Percentiles rank a stretch among this genome's conserved stretches.
These are phyloP conservation scores for Phytophthora pluvialis DNA, from an alignment of 352 stramenopile species.

Conservation along the genomic window DNA sequence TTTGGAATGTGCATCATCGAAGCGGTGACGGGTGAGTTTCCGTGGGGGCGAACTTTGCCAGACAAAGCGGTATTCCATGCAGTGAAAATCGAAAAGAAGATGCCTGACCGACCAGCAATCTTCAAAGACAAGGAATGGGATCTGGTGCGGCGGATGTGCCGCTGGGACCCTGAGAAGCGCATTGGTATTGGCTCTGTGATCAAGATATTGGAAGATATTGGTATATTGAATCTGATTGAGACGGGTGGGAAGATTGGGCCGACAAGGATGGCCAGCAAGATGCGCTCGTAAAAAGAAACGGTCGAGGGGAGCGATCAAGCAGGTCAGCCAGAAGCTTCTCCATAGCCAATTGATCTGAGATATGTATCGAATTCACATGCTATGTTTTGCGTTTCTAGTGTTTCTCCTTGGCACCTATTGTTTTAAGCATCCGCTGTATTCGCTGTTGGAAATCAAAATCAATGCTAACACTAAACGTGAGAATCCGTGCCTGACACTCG, in stretches of 20 bases:
- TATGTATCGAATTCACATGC: no score
- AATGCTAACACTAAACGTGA: slow-evolving; percentile 24
- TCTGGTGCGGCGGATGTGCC: slow-evolving; percentile 36
- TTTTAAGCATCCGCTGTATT: slow-evolving; percentile 14
- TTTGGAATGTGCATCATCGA: slow-evolving; percentile 52
- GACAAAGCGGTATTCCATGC: slow-evolving; percentile 16
- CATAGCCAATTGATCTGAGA: no score
- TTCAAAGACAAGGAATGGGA: slow-evolving; percentile 38
- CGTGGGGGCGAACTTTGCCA: slow-evolving; percentile 17
- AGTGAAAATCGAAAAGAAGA: slow-evolving; percentile 22
- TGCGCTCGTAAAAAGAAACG: background rate
- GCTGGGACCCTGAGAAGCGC: slow-evolving; percentile 25
- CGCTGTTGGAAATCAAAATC: slow-evolving; percentile 11
- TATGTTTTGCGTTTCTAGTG: background rate
- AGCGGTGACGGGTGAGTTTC: slow-evolving; percentile 32
- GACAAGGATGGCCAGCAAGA: slow-evolving; percentile 10
- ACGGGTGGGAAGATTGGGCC: slow-evolving; percentile 15
- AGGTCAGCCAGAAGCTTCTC: no score
- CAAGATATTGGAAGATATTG: slow-evolving; percentile 42
- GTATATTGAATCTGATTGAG: slow-evolving; percentile 28
- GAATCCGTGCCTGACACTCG: slow-evolving; percentile 12
- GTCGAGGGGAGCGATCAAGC: no score
- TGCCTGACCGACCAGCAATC: slow-evolving; percentile 18
- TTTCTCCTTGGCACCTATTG: background rate
- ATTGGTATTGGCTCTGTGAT: slow-evolving; percentile 38